phyloP scores from a whole-genome alignment of 2,329 filamentous ascomycete genomes.

The Stemphylium beticola region DNA sequence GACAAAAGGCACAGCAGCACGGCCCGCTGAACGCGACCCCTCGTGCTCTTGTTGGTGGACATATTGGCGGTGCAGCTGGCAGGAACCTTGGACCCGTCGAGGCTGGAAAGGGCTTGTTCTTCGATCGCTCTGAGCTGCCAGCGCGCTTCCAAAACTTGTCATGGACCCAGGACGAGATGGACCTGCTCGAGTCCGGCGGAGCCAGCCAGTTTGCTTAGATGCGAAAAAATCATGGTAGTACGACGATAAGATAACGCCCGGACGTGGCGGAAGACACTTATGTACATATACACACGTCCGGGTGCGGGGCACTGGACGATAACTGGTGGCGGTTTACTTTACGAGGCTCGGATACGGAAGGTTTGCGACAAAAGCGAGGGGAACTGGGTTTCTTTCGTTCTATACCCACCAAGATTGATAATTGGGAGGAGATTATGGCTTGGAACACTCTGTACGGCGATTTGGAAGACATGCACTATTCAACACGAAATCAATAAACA shows the following conservation, averaged over 20 bases:
- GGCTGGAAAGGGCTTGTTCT: constrained; percentile 76
- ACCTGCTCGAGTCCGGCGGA: constrained; percentile 92
- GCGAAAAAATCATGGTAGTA: constrained; percentile 9
- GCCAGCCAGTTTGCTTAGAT: constrained; percentile 67
- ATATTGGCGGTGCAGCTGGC: constrained; percentile 68
- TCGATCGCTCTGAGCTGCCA: constrained; percentile 89
- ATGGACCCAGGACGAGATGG: constrained; percentile 84
- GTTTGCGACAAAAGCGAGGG: constrained; percentile 26
- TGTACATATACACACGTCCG: constrained; percentile 32
- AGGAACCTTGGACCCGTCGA: constrained; percentile 74
- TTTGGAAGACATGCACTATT: constrained; percentile 17
- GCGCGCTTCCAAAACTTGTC: constrained; percentile 77
- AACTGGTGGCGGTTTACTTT: constrained; percentile 1
- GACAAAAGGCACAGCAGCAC: constrained; percentile 78
- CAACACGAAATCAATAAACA: constrained; percentile 6
- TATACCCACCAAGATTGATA: constrained; percentile 39
- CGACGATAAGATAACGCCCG: constrained; percentile 19
- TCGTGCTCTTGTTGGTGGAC: constrained; percentile 38
- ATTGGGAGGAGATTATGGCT: constrained; percentile 20
- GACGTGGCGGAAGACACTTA: constrained; percentile 19
- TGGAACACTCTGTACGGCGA: constrained; percentile 16
- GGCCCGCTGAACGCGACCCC: constrained; percentile 64
- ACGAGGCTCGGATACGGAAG: constrained; percentile 5
- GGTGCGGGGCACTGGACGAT: constrained; percentile 15
- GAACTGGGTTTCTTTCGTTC: constrained; percentile 28